Conservation (phyloP, 2,329 filamentous ascomycete genomes). For the Colletotrichum sp. region DNA sequence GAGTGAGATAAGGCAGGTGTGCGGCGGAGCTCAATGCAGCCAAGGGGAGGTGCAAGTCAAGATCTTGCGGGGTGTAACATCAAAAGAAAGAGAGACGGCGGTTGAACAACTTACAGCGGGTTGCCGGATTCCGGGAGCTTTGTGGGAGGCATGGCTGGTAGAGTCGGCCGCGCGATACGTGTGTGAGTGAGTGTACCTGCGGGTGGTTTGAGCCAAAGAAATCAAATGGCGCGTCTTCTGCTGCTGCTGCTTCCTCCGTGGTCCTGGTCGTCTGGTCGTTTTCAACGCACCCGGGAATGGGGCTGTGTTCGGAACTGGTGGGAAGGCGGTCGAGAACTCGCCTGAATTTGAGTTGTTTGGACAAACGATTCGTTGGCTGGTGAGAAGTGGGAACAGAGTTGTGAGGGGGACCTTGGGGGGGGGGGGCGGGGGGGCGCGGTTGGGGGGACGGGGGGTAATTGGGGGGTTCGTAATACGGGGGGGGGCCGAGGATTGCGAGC, state of each 20-base stretch:
- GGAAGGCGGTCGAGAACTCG: neutral
- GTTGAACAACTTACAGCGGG: conserved; percentile 44
- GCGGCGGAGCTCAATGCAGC: neutral
- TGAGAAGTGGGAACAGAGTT: neutral
- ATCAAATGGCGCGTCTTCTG: neutral
- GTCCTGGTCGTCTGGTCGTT: neutral
- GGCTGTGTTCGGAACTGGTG: neutral
- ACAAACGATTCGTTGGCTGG: neutral
- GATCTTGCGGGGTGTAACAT: neutral
- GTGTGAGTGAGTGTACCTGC: neutral
- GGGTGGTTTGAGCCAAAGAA: neutral
- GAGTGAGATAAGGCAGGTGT: neutral
- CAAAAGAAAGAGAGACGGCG: neutral
- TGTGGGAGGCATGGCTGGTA: conserved; percentile 45
- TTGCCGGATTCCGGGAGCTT: conserved; percentile 52
- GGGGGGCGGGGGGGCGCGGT: no score
- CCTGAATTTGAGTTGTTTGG: neutral
- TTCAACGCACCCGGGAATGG: neutral
- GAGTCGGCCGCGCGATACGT: neutral
- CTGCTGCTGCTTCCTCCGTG: neutral
- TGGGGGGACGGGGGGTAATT: no score
- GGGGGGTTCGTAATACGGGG: no score
- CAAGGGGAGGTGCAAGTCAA: neutral
- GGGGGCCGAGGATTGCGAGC: no score
- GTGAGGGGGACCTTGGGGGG: neutral